phyloP scores from a whole-genome alignment of 2,329 filamentous ascomycete species.

The Cylindrodendrum hubeiense region DNA sequence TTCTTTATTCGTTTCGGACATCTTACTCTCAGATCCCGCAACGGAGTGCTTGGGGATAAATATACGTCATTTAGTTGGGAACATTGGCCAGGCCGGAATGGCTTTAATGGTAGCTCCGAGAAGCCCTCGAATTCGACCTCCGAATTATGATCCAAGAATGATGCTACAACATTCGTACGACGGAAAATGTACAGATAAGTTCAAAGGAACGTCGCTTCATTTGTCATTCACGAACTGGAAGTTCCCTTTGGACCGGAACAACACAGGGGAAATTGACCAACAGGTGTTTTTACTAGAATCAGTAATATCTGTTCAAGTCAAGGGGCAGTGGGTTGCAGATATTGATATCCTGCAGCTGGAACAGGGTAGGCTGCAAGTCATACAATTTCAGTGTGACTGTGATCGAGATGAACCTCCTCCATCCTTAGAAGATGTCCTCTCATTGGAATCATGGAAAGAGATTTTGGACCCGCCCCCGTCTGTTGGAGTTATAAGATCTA shows the following conservation, averaged over 20 bases:
- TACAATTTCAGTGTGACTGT: conserved; percentile 15
- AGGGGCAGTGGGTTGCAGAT: conserved; percentile 40
- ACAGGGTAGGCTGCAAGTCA: background rate
- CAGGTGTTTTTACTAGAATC: conserved; percentile 33
- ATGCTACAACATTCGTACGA: conserved; percentile 11
- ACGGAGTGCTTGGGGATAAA: background rate
- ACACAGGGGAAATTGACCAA: conserved; percentile 28
- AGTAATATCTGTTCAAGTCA: conserved; percentile 37
- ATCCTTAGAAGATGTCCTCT: conserved; percentile 7
- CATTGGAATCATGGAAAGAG: conserved; percentile 25
- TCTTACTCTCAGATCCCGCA: conserved; percentile 19
- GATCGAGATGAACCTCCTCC: background rate
- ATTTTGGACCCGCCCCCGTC: conserved; percentile 15
- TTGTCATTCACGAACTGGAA: conserved; percentile 36
- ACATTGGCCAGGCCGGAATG: conserved; percentile 24
- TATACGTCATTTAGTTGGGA: conserved; percentile 21
- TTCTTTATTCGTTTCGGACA: conserved; percentile 19
- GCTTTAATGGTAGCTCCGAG: conserved; percentile 20
- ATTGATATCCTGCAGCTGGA: conserved; percentile 32
- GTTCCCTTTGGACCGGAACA: conserved; percentile 21
- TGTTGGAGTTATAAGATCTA: conserved; percentile 10
- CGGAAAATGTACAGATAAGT: conserved; percentile 2
- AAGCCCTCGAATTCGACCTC: conserved; percentile 15
- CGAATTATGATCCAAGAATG: background rate
- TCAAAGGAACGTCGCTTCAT: conserved; percentile 30